A percentile compares a stretch with the other conserved stretches of the same genome.
phyloP scores from a whole-genome alignment of 805 yeast genomes.

The Saccharomycopsis sp. region DNA sequence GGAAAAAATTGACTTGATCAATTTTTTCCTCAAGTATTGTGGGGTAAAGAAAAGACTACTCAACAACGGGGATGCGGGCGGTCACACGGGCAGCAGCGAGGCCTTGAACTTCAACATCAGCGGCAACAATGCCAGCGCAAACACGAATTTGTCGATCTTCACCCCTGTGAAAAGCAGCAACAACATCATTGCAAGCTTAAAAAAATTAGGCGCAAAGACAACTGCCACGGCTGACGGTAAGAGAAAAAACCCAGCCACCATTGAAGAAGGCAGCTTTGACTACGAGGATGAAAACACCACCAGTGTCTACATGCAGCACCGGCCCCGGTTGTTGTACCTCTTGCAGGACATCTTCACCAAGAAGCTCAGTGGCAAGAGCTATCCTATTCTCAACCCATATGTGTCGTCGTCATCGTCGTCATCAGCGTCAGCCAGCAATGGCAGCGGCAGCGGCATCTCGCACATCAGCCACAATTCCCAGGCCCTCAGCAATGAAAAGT shows the following conservation, averaged over 20 bases:
- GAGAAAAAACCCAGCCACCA: conserved; percentile 23
- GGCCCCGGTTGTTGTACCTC: conserved; percentile 56
- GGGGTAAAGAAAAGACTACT: conserved; percentile 37
- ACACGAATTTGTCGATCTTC: conserved; percentile 12
- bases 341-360: conserved; percentile 35
- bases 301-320: conserved; percentile 85
- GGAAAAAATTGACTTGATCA: conserved; percentile 36
- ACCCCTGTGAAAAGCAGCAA: conserved; percentile 15
- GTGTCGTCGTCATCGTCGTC: background rate
- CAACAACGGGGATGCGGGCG: conserved; percentile 24
- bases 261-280: conserved; percentile 8
- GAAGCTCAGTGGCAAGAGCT: conserved; percentile 31
- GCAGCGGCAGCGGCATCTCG: conserved; percentile 17
- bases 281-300: conserved; percentile 35
- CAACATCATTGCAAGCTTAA: conserved; percentile 11
- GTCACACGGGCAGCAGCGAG: background rate
- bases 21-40: conserved; percentile 36
- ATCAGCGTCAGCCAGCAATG: background rate
- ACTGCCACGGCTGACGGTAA: background rate
- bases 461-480: conserved; percentile 7
- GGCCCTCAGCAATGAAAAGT: conserved; percentile 28
- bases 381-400: conserved; percentile 36
- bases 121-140: conserved; percentile 9
- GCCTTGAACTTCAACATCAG: background rate
- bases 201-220: conserved; percentile 6